These are phyloP conservation scores for Phaeomoniella chlamydospora DNA, from an alignment of 2,329 filamentous ascomycete genomes.

Conservation along the genomic window DNA sequence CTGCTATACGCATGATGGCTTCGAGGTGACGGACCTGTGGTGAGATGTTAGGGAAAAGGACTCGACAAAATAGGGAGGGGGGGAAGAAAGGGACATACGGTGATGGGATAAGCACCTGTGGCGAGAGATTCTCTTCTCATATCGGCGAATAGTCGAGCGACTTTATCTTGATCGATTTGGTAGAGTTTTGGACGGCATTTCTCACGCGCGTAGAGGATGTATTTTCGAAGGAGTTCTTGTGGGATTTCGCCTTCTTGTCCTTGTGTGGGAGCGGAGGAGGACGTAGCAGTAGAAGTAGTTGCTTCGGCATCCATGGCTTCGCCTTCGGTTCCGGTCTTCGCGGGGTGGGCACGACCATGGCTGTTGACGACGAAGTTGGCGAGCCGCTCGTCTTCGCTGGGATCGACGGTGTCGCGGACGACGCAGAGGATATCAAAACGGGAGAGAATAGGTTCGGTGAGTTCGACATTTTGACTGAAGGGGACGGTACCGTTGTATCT, in stretches of 20 bases:
- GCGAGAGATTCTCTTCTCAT: slow-evolving; percentile 88
- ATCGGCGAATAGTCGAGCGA: slow-evolving; percentile 84
- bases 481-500: slow-evolving; percentile 94
- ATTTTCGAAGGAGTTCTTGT: slow-evolving; percentile 84
- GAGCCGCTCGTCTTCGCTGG: slow-evolving; percentile 78
- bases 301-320: slow-evolving; percentile 44
- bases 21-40: slow-evolving; percentile 83
- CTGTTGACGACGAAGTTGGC: slow-evolving; percentile 91
- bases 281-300: slow-evolving; percentile 22
- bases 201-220: slow-evolving; percentile 89
- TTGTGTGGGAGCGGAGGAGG: slow-evolving; percentile 30
- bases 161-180: slow-evolving; percentile 95
- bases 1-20: slow-evolving; percentile 89
- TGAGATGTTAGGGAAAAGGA: slow-evolving; percentile 8
- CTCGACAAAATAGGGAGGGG: neutral
- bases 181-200: slow-evolving; percentile 84
- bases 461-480: slow-evolving; percentile 89
- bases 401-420: slow-evolving; percentile 88
- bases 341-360: slow-evolving; percentile 76
- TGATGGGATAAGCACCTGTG: slow-evolving; percentile 94
- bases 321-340: slow-evolving; percentile 34
- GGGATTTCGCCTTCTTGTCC: slow-evolving; percentile 59
- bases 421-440: slow-evolving; percentile 97
- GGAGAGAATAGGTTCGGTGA: slow-evolving; percentile 92
- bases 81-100: slow-evolving; percentile 46